Evolutionary conservation across 2,329 filamentous ascomycete species (phyloP).

Genomic region (Fusarium sublunatum): DNA sequence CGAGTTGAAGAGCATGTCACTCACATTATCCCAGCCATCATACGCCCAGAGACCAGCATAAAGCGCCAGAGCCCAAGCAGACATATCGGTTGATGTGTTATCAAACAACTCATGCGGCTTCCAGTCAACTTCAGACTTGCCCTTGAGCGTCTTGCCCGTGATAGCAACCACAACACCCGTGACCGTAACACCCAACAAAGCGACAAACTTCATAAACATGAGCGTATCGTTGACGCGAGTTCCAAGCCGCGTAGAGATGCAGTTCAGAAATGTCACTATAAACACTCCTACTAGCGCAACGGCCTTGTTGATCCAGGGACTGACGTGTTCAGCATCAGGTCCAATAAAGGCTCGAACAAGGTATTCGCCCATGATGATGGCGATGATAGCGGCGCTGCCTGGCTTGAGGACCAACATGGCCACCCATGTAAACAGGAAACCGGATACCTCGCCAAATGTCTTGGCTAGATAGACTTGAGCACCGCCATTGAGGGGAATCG

Average conservation of each 20-base stretch:
- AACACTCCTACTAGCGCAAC: slow-evolving; percentile 83
- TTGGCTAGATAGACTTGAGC: slow-evolving; percentile 94
- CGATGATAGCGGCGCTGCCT: slow-evolving; percentile 90
- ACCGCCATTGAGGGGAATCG: slow-evolving; percentile 94
- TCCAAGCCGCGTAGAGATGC: slow-evolving; percentile 87
- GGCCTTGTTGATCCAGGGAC: slow-evolving; percentile 88
- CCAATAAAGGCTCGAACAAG: slow-evolving; percentile 88
- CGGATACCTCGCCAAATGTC: slow-evolving; percentile 92
- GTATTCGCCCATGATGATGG: slow-evolving; percentile 98
- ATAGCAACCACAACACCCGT: slow-evolving; percentile 89
- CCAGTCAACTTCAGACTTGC: slow-evolving; percentile 84
- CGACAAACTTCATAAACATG: slow-evolving; percentile 97
- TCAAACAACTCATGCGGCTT: slow-evolving; percentile 90
- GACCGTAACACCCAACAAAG: slow-evolving; percentile 85
- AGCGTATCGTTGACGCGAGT: slow-evolving; percentile 90
- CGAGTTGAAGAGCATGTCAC: slow-evolving; percentile 49
- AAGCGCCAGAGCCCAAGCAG: slow-evolving; percentile 90
- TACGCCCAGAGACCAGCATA: slow-evolving; percentile 98
- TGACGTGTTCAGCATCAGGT: slow-evolving; percentile 83
- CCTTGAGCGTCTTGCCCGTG: slow-evolving; percentile 84
- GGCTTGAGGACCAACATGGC: slow-evolving; percentile 95
- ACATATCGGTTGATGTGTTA: slow-evolving; percentile 81
- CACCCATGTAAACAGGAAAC: slow-evolving; percentile 97
- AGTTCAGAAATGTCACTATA: slow-evolving; percentile 85
- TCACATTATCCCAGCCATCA: slow-evolving; percentile 98